These are phyloP conservation scores for Clathrospora elynae DNA, from an alignment of 2,329 filamentous ascomycete species.

Conservation along the genomic window DNA sequence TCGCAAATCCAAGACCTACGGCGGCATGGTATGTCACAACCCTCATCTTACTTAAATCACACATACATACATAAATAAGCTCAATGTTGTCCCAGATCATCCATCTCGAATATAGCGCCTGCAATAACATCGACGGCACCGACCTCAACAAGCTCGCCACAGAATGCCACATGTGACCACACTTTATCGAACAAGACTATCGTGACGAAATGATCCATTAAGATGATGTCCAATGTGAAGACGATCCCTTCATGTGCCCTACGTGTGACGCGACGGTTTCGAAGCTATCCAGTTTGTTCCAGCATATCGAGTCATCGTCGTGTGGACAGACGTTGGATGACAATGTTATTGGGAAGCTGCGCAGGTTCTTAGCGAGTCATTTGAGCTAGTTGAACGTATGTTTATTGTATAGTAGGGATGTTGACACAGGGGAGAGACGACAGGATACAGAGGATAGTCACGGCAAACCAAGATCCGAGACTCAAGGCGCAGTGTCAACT, in stretches of 20 bases:
- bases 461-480: too few species aligned
- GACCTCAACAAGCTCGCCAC: background rate
- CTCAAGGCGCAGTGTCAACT: too few species aligned
- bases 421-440: too few species aligned
- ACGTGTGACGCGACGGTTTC: background rate
- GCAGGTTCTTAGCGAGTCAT: too few species aligned
- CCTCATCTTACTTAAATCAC: background rate
- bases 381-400: too few species aligned
- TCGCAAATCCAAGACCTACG: background rate
- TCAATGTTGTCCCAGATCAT: conserved; percentile 5
- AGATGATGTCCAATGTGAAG: background rate
- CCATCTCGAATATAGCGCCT: conserved; percentile 1
- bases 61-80: too few species aligned
- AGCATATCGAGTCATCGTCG: conserved; percentile 12
- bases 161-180: background rate
- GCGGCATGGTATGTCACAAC: conserved; percentile 2
- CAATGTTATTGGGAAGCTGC: too few species aligned
- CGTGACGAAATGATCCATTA: background rate
- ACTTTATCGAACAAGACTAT: background rate
- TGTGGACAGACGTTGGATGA: conserved; percentile 6
- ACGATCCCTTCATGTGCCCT: conserved; percentile 1
- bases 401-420: too few species aligned
- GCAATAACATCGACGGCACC: background rate
- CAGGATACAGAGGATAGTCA: too few species aligned
- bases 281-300: conserved; percentile 13